Conservation (phyloP, 768 basidiomycete species). For the Clitopilus hobsonii region DNA sequence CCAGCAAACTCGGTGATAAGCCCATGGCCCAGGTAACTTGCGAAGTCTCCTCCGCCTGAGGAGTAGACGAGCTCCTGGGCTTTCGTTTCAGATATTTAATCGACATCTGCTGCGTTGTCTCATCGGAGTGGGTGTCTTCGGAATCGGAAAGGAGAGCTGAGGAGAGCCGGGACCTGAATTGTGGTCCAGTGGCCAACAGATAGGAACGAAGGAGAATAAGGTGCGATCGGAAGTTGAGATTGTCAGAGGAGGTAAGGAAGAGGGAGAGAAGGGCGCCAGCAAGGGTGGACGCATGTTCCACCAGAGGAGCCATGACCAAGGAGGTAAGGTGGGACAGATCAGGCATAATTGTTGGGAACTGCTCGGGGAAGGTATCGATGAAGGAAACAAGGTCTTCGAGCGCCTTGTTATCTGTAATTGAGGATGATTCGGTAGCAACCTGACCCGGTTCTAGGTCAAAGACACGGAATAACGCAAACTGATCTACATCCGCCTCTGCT, state of each 20-base stretch:
- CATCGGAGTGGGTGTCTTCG: conserved; percentile 40
- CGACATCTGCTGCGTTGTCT: conserved; percentile 27
- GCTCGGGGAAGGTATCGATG: conserved; percentile 50
- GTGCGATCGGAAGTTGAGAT: conserved; percentile 67
- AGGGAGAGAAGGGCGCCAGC: conserved; percentile 63
- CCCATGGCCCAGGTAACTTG: conserved; percentile 60
- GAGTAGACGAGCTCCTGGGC: conserved; percentile 15
- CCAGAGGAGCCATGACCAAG: conserved; percentile 57
- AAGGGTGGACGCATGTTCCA: conserved; percentile 57
- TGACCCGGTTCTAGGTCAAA: conserved; percentile 69
- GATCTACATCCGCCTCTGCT: conserved; percentile 8
- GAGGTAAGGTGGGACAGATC: conserved; percentile 57
- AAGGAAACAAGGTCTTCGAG: conserved; percentile 36
- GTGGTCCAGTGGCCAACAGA: conserved; percentile 64
- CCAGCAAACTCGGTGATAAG: conserved; percentile 65
- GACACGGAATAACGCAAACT: conserved; percentile 41
- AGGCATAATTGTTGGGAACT: conserved; percentile 60
- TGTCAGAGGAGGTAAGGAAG: conserved; percentile 57
- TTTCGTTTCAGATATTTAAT: conserved; percentile 29
- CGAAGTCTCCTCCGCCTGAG: conserved; percentile 11
- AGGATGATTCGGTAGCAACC: conserved; percentile 17
- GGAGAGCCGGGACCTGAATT: conserved; percentile 68
- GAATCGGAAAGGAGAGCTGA: conserved; percentile 76
- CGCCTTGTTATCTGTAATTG: conserved; percentile 2
- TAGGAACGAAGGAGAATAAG: conserved; percentile 69